phyloP scores from a whole-genome alignment of 202 grass and related monocot genomes.

The Brachypodium distachyon region DNA sequence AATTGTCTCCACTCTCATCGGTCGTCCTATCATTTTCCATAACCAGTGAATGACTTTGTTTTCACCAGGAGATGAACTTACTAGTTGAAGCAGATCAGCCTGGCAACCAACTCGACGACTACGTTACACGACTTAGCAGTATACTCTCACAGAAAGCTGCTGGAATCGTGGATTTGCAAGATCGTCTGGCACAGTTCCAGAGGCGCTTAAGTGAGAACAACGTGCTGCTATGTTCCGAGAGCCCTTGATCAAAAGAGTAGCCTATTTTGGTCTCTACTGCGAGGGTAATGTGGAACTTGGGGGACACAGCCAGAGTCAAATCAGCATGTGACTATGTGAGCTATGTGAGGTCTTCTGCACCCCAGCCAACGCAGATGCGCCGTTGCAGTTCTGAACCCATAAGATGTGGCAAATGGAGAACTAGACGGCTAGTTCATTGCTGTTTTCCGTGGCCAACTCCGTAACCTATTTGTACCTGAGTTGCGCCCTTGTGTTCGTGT shows the following conservation, averaged over 20 bases:
- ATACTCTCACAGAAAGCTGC: conserved; percentile 88
- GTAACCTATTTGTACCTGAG: conserved; percentile 22
- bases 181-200: conserved; percentile 73
- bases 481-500: not conserved
- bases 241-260: conserved; percentile 33
- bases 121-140: conserved; percentile 56
- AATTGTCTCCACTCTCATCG: not conserved
- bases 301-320: not conserved
- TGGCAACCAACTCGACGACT: conserved; percentile 78
- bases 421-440: conserved; percentile 14
- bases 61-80: conserved; percentile 79
- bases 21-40: not conserved
- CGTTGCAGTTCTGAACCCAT: not conserved
- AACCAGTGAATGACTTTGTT: conserved; percentile 1
- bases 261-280: not conserved
- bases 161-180: conserved; percentile 65
- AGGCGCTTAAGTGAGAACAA: conserved; percentile 63
- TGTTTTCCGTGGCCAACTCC: not conserved
- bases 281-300: conserved; percentile 20
- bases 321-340: not conserved
- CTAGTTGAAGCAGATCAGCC: conserved; percentile 75
- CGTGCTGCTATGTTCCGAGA: conserved; percentile 55
- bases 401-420: conserved; percentile 13
- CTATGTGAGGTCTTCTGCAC: not conserved
- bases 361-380: not conserved